Evolutionary conservation across 139 green algal species (phyloP), one percentile per base, ranked within the genome.

Genomic region (Pseudopediastrum boryanum): DNA sequence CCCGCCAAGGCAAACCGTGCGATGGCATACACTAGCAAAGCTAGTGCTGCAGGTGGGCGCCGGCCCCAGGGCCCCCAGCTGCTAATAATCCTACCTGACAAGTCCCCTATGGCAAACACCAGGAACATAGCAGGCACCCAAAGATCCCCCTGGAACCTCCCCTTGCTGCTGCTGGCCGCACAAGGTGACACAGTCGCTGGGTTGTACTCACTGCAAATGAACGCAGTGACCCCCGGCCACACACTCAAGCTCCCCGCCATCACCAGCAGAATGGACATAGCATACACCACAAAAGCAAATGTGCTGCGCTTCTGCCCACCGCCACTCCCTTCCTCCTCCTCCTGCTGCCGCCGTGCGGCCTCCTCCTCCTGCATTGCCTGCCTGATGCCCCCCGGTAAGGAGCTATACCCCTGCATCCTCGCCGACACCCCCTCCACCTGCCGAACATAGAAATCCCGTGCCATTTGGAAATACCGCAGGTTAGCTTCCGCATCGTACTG

Each of bases 161-260:
- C 74, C 2, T 50, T 44, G 29, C 10, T 33, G 10, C 3, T 52
- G 9, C 63, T 69, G 2, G 83, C 39, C 1, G 59, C 51, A 54
- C 83, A 87, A 3, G 83, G 83, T 12, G 78, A 77, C 23, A 44
- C 27, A 1, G 4, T 65, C 10, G 83, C 83, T 3, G 77, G 65
- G 43, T 85, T 87, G 48, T 79, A 52, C 2, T 78, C 78, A 1
- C 52, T 66, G 71, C 83, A 87, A 50, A 87, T 85, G 78, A 82
- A 77, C 0, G 83, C 72, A 3, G 83, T 85, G 2, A 87, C 54
- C 23, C 70, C 72, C 25, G 83, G 83, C 50, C 82, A 87, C 1
- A 85, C 67, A 1, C 72, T 62, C 25, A 87, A 35, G 42, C 75
- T 85, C 35, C 58, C 68, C 2, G 35, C 43, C 66, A 84, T 84